phyloP scores from a whole-genome alignment of 139 green algal species.

The Tetradesmus lagerheimii region DNA sequence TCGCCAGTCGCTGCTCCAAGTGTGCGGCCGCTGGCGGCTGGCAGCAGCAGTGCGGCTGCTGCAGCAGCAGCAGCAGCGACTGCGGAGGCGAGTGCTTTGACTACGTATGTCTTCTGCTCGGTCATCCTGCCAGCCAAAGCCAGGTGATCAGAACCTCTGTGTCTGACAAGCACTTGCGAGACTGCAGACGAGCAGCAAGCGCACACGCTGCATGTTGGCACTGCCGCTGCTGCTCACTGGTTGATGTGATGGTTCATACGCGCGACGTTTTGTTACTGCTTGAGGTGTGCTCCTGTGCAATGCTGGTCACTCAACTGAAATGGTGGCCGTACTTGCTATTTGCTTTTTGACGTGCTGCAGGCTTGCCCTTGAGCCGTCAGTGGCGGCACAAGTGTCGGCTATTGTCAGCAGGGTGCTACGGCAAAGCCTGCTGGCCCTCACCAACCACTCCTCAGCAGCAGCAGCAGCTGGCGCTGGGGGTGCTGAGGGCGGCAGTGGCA shows the following conservation, averaged over 20 bases:
- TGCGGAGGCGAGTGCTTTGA: background rate
- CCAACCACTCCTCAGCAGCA: background rate
- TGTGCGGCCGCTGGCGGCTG: background rate
- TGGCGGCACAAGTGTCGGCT: background rate
- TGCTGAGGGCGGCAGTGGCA: background rate
- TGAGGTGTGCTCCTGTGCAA: background rate
- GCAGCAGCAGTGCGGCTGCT: background rate
- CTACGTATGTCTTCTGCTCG: background rate
- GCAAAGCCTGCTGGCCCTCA: slow-evolving; percentile 26
- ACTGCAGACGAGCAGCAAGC: background rate
- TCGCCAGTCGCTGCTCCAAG: background rate
- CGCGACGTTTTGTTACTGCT: background rate
- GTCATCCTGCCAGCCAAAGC: background rate
- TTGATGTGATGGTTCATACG: background rate
- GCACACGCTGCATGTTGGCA: background rate
- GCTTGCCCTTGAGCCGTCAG: background rate
- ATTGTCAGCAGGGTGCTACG: slow-evolving; percentile 20
- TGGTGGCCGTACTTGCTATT: too few relatives aligned
- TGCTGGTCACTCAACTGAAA: too few relatives aligned
- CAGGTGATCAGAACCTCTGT: too few relatives aligned
- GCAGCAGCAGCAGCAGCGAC: too few relatives aligned
- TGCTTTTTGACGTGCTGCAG: background rate
- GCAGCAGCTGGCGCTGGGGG: background rate
- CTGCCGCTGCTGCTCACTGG: too few relatives aligned
- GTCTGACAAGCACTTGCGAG: too few relatives aligned